Evolutionary conservation across 2,329 filamentous ascomycete species (phyloP).

Genomic region (Stagonosporopsis chrysanthemi): DNA sequence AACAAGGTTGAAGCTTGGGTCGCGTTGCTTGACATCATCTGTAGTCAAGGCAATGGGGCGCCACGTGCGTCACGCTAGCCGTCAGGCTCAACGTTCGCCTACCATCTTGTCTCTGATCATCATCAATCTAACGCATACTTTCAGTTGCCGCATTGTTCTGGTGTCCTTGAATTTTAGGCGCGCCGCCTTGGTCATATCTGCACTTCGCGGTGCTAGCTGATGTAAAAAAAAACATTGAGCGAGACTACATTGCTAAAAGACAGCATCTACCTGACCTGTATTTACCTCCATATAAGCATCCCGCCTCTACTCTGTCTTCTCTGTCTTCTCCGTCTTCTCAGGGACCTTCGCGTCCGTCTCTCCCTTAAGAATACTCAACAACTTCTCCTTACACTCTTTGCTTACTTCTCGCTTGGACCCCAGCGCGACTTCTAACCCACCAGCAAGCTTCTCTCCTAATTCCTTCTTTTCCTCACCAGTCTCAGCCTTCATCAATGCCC

Average conservation of each 20-base stretch:
- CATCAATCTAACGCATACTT: background rate
- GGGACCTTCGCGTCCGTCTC: background rate
- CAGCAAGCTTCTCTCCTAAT: background rate
- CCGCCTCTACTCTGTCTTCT: background rate
- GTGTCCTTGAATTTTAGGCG: too few relatives aligned
- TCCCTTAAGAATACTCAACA: background rate
- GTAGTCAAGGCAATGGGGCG: slow-evolving; percentile 13
- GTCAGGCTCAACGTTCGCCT: background rate
- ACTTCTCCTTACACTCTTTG: background rate
- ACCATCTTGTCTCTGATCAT: background rate
- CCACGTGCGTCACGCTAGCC: slow-evolving; percentile 18
- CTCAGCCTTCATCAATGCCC: background rate
- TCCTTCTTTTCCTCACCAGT: background rate
- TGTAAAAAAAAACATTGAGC: background rate
- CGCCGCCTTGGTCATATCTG: background rate
- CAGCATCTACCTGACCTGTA: background rate
- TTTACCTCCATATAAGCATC: background rate
- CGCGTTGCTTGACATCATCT: slow-evolving; percentile 21
- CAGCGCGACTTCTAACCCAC: background rate
- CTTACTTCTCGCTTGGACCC: background rate
- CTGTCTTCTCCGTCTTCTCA: background rate
- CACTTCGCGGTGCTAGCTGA: background rate
- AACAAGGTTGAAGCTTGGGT: slow-evolving; percentile 12
- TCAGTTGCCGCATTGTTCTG: background rate
- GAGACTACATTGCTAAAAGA: background rate